phyloP scores from a whole-genome alignment of 805 yeast species.

The Spathaspora sp. region DNA sequence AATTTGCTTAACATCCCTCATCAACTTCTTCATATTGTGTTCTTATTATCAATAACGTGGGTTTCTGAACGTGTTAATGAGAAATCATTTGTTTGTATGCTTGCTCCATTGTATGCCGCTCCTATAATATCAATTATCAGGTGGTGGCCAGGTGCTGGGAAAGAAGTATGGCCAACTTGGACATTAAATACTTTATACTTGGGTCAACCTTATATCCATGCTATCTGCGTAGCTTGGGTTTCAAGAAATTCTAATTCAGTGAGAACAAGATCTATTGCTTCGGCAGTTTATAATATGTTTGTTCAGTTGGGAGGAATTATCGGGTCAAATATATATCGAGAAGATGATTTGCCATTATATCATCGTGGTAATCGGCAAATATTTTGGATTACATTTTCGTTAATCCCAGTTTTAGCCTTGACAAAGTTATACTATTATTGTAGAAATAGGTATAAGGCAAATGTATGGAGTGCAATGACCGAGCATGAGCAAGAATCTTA shows the following conservation, averaged over 20 bases:
- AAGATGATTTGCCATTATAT: constrained; percentile 57
- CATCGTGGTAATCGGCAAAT: constrained; percentile 50
- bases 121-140: constrained; percentile 6
- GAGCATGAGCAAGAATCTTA: constrained; percentile 50
- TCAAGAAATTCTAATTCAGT: constrained; percentile 62
- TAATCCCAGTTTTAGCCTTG: constrained; percentile 22
- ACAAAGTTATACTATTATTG: constrained; percentile 35
- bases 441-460: constrained; percentile 43
- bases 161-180: constrained; percentile 12
- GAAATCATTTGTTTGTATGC: constrained; percentile 10
- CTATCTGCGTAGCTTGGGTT: constrained; percentile 40
- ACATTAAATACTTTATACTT: constrained; percentile 16
- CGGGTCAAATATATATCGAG: constrained; percentile 53
- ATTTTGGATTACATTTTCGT: constrained; percentile 31
- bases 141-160: constrained; percentile 10
- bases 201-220: constrained; percentile 29
- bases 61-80: constrained; percentile 30
- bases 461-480: constrained; percentile 48
- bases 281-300: constrained; percentile 63
- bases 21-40: constrained; percentile 26
- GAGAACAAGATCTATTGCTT: constrained; percentile 59
- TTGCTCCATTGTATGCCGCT: constrained; percentile 6
- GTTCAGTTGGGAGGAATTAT: constrained; percentile 57
- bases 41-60: constrained; percentile 33
- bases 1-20: constrained; percentile 22